Evolutionary conservation across 768 basidiomycete genomes (phyloP).

Genomic region (Mycena belliarum): DNA sequence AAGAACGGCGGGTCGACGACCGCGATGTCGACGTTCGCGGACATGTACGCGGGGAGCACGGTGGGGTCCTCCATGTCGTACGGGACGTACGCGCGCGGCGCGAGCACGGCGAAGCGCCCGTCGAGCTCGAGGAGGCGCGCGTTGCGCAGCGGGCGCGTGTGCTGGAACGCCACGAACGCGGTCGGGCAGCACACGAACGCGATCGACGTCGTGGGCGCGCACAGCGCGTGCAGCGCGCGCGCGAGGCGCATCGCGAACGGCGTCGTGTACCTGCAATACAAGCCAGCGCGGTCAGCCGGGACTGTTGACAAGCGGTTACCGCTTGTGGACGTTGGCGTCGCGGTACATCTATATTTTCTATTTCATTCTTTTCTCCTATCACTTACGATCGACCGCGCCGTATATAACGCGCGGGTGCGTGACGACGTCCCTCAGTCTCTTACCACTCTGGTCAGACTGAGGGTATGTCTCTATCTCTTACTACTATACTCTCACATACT

Average conservation of each 20-base stretch:
- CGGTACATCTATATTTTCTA: no score
- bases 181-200: slow-evolving; percentile 51
- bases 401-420: no score
- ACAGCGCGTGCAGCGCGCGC: slow-evolving; percentile 32
- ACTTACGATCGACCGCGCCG: no score
- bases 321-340: no score
- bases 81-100: slow-evolving; percentile 37
- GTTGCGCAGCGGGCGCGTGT: slow-evolving; percentile 33
- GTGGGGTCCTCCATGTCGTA: slow-evolving; percentile 49
- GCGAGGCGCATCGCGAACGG: slow-evolving; percentile 41
- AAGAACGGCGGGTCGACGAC: slow-evolving; percentile 49
- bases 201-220: slow-evolving; percentile 34
- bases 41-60: slow-evolving; percentile 34
- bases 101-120: slow-evolving; percentile 41
- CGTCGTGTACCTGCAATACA: slow-evolving; percentile 41
- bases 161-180: slow-evolving; percentile 49
- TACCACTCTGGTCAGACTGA: no score
- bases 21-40: slow-evolving; percentile 37
- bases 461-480: no score
- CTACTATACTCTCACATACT: no score
- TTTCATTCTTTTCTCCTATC: no score
- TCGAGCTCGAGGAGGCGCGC: slow-evolving; percentile 44
- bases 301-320: no score
- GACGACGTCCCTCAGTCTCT: no score
- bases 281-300: slow-evolving; percentile 1